Evolutionary conservation across 768 basidiomycete species (phyloP).

Genomic region (Dendrothele bispora): DNA sequence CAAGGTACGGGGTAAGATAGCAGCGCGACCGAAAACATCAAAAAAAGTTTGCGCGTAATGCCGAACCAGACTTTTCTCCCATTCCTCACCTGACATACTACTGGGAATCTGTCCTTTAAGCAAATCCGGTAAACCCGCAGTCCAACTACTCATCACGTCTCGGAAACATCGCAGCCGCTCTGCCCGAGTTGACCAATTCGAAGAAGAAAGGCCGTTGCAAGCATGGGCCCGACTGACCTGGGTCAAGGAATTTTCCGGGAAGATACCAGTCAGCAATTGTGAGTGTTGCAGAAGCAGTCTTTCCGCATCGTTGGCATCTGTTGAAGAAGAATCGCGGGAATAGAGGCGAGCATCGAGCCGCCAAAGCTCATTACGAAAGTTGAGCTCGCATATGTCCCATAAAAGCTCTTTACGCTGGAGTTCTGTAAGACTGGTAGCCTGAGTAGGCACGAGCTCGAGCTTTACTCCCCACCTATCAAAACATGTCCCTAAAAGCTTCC

Average conservation of each 20-base stretch:
- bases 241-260: background rate
- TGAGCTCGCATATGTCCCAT: background rate
- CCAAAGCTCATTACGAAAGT: background rate
- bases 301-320: background rate
- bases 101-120: background rate
- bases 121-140: background rate
- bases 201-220: background rate
- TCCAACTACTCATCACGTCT: background rate
- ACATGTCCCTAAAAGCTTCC: background rate
- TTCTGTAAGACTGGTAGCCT: background rate
- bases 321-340: background rate
- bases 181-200: background rate
- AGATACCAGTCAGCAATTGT: background rate
- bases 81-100: background rate
- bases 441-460: background rate
- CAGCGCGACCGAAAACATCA: background rate
- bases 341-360: background rate
- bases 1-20: background rate
- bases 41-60: background rate
- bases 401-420: background rate
- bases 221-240: background rate
- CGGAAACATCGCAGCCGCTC: background rate
- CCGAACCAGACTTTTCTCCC: background rate
- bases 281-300: background rate
- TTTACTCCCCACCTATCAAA: background rate